Percentiles rank a stretch among this genome's conserved stretches.
Evolutionary conservation across 495 filamentous ascomycete species (phyloP).

Genomic region (Neurospora pannonica): DNA sequence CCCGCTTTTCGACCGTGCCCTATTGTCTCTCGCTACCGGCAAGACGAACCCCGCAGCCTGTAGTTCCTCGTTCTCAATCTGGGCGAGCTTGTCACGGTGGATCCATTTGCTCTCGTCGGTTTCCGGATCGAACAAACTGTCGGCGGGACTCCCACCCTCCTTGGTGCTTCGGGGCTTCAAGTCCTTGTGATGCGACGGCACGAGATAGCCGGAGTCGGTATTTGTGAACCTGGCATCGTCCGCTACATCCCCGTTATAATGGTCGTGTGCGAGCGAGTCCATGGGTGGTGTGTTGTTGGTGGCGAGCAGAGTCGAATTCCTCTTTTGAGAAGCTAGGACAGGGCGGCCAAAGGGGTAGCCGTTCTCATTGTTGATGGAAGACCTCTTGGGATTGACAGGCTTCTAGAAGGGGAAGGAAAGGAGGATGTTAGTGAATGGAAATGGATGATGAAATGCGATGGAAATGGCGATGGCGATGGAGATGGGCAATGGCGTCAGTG

Average conservation of each 20-base stretch:
- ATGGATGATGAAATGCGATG: not conserved
- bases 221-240: slow-evolving; percentile 11
- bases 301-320: slow-evolving; percentile 15
- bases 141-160: slow-evolving; percentile 45
- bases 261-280: slow-evolving; percentile 9
- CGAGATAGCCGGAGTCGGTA: slow-evolving; percentile 10
- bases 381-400: slow-evolving; percentile 10
- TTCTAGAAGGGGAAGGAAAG: slow-evolving; percentile 8
- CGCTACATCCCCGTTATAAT: slow-evolving; percentile 7
- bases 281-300: not conserved
- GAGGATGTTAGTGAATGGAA: not conserved
- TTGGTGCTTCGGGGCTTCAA: slow-evolving; percentile 40
- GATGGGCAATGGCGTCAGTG: not conserved
- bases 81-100: slow-evolving; percentile 87
- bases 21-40: slow-evolving; percentile 44
- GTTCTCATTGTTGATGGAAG: slow-evolving; percentile 9
- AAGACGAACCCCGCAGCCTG: slow-evolving; percentile 75
- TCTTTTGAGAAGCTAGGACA: slow-evolving; percentile 23
- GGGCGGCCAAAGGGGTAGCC: slow-evolving; percentile 7
- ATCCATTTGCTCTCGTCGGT: slow-evolving; percentile 62
- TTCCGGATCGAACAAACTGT: slow-evolving; percentile 49
- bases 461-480: not conserved
- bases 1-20: slow-evolving; percentile 32
- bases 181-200: slow-evolving; percentile 19
- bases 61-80: slow-evolving; percentile 87